Base-by-base conservation (phyloP, 2,329 filamentous ascomycete species). In the Cordyceps fumosorosea region DNA sequence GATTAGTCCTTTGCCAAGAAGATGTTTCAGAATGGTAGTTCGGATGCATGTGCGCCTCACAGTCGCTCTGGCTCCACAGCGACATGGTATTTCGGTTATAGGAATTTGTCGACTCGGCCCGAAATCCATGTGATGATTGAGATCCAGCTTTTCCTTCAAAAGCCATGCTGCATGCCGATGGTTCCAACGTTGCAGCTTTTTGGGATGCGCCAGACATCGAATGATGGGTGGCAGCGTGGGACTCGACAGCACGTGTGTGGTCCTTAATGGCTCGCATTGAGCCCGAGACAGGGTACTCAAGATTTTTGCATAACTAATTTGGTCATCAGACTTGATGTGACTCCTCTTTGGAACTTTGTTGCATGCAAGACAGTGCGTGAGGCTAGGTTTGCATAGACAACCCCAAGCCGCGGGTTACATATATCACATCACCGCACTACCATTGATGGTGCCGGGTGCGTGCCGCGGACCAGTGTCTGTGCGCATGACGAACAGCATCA, bases 391-490 rank as follows among this genome's bases (percentile, higher is more conserved):
- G 32, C 56, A 48, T 55, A 4, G 24, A 40, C 47, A 50, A n/a
- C 18, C 44, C 14, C 56, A 20, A 37, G 45, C 20, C 45, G 32
- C 44, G 10, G 20, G 47, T 42, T 42, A 18, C 45, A 52, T 45
- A 59, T 51, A 32, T 45, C 47, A 42, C 56, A 59, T 29, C 22
- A 29, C 40, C 6, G 16, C 16, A 20, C 34, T 16, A 12, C 47
- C 4, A 16, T 44, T 52, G n/a, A 32, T 20, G 34, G 20, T 29
- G 20, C 16, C 22, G 2, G 45, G 16, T 34, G 18, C 20, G 11
- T 44, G 48, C 56, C 47, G 37, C 34, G 37, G 34, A 22, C 47
- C 47, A 44, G 37, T 44, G 56, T 59, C 56, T 52, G 56, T 59
- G 56, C 56, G 56, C 45, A 42, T 42, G 34, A 32, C 42, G 34